phyloP scores from a whole-genome alignment of 2,329 filamentous ascomycete genomes.

The Xylaria sp. region DNA sequence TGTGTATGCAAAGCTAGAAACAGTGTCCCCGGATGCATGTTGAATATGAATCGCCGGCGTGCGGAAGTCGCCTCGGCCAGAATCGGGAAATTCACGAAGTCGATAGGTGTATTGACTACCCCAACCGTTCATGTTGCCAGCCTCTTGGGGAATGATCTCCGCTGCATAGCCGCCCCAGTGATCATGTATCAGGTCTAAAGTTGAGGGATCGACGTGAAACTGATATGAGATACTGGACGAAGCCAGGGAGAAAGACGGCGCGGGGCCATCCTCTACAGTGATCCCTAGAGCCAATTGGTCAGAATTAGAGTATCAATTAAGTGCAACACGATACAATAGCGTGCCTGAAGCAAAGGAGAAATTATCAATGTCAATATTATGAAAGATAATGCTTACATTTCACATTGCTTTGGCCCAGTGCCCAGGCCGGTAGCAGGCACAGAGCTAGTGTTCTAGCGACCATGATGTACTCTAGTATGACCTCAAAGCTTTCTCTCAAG shows the following conservation, averaged over 20 bases:
- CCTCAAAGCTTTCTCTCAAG: slow-evolving; percentile 10
- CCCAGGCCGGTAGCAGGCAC: slow-evolving; percentile 32
- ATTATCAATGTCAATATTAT: background rate
- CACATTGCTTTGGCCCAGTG: slow-evolving; percentile 27
- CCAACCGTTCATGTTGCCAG: slow-evolving; percentile 65
- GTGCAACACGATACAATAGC: background rate
- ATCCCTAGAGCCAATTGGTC: slow-evolving; percentile 41
- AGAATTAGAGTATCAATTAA: slow-evolving; percentile 23
- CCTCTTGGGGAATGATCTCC: slow-evolving; percentile 60
- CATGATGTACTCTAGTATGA: slow-evolving; percentile 29
- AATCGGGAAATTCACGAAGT: slow-evolving; percentile 71
- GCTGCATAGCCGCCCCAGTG: slow-evolving; percentile 68
- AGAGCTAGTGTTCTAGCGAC: slow-evolving; percentile 29
- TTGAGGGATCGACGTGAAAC: slow-evolving; percentile 68
- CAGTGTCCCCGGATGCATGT: slow-evolving; percentile 67
- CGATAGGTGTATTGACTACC: slow-evolving; percentile 59
- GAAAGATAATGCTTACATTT: slow-evolving; percentile 31
- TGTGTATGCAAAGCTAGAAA: slow-evolving; percentile 67
- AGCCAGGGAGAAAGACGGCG: slow-evolving; percentile 44
- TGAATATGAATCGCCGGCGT: slow-evolving; percentile 69
- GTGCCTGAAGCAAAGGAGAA: background rate
- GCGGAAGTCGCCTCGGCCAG: slow-evolving; percentile 71
- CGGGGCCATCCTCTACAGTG: slow-evolving; percentile 41
- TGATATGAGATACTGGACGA: slow-evolving; percentile 64
- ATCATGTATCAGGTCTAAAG: slow-evolving; percentile 67